A percentile compares a stretch with the other conserved stretches of the same genome.
These are phyloP conservation scores for Colletotrichum liaoningense DNA, from an alignment of 2,329 filamentous ascomycete genomes.

Conservation along the genomic window DNA sequence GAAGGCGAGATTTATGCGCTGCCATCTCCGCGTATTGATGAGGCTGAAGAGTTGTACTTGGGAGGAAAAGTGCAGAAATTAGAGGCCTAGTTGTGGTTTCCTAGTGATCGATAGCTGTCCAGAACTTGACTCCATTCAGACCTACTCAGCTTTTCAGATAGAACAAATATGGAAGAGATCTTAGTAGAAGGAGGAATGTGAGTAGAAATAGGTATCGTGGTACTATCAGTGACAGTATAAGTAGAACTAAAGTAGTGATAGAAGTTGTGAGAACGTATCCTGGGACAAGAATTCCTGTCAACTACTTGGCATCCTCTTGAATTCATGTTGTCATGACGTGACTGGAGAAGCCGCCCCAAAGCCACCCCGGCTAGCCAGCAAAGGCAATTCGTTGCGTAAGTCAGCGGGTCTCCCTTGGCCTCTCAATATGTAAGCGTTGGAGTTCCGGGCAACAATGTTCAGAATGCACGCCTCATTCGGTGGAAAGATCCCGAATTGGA, in stretches of 20 bases:
- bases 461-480: neutral
- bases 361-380: neutral
- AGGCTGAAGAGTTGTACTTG: constrained; percentile 18
- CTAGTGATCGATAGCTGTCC: neutral
- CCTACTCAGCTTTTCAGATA: no score
- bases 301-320: neutral
- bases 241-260: no score
- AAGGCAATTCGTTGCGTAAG: neutral
- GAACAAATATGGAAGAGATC: no score
- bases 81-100: neutral
- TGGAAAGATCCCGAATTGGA: constrained; percentile 9
- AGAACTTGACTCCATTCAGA: neutral
- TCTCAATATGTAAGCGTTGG: neutral
- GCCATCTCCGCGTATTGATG: constrained; percentile 22
- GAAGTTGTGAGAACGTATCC: no score
- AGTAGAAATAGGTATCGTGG: no score
- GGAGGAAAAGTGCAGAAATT: constrained; percentile 22
- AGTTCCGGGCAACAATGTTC: no score
- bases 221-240: no score
- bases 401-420: constrained; percentile 5
- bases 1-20: constrained; percentile 32
- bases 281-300: no score
- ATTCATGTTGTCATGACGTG: neutral
- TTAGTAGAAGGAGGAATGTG: no score
- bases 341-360: neutral